phyloP scores from a whole-genome alignment of 2,329 filamentous ascomycete species.

The Nigrospora oryzae region DNA sequence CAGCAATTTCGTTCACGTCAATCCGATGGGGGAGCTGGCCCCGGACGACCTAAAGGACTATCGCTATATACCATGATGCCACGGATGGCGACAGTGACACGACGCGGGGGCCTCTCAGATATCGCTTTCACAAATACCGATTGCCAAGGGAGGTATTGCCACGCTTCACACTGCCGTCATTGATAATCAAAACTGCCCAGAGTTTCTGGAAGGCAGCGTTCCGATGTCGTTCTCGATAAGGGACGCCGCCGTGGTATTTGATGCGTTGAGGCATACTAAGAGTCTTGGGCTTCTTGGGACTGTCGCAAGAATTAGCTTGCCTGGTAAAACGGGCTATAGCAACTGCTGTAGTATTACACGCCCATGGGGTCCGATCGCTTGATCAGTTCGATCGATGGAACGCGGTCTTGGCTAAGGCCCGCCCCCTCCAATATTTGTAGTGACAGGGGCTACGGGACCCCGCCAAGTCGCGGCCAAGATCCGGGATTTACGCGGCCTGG shows the following conservation, averaged over 20 bases:
- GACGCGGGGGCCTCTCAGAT: not conserved
- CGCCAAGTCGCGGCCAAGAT: no score
- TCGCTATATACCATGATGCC: not conserved
- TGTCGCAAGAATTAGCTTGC: not conserved
- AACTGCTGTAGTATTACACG: no score
- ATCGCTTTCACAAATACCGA: not conserved
- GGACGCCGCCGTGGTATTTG: not conserved
- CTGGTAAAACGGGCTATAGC: not conserved
- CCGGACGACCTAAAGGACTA: not conserved
- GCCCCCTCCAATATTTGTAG: no score
- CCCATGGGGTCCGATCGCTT: no score
- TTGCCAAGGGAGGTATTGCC: not conserved
- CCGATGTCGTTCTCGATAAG: not conserved
- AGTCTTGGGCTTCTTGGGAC: not conserved
- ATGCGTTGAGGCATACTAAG: not conserved
- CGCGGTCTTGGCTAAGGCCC: no score
- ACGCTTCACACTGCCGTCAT: not conserved
- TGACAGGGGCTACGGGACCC: no score
- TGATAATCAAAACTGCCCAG: not conserved
- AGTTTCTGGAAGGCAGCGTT: not conserved
- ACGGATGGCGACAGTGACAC: not conserved
- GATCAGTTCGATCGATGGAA: no score
- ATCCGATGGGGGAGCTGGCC: not conserved
- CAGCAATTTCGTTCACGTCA: not conserved
- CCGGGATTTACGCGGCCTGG: no score